Conservation (phyloP, 2,329 filamentous ascomycete species). For the Colletotrichum destructivum region DNA sequence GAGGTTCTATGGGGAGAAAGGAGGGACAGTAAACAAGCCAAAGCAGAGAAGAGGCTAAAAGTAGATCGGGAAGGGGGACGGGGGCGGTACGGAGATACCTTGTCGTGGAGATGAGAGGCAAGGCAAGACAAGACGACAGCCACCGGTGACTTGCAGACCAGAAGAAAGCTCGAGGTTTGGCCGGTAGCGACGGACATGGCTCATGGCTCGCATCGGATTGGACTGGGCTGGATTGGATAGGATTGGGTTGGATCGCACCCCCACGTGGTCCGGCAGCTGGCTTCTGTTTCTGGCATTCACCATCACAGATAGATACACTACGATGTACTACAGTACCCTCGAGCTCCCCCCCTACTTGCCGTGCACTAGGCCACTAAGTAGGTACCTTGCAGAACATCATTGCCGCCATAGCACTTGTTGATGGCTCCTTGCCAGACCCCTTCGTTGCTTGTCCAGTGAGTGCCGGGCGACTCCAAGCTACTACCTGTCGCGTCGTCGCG, state of each 20-base stretch:
- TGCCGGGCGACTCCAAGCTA: not conserved
- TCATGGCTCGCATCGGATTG: constrained; percentile 6
- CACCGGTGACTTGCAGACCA: not conserved
- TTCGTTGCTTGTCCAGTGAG: too few species aligned
- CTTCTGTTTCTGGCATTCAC: too few species aligned
- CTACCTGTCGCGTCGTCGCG: not conserved
- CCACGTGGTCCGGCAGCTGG: constrained; percentile 26
- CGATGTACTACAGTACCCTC: too few species aligned
- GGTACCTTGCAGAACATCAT: too few species aligned
- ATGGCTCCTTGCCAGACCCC: too few species aligned
- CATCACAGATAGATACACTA: too few species aligned
- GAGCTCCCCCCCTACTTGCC: too few species aligned
- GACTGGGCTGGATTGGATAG: too few species aligned
- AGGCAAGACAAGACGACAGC: too few species aligned
- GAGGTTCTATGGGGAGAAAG: constrained; percentile 4
- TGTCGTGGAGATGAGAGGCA: constrained; percentile 20
- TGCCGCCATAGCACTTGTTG: too few species aligned
- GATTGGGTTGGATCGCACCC: not conserved
- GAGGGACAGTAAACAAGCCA: constrained; percentile 3
- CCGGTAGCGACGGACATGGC: constrained; percentile 1
- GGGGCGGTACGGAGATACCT: constrained; percentile 13
- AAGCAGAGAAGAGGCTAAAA: constrained; percentile 31
- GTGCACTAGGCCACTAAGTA: too few species aligned
- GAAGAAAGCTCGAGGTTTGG: constrained; percentile 1
- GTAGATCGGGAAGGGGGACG: constrained; percentile 28